Evolutionary conservation across 2,329 filamentous ascomycete species (phyloP), one percentile per base, ranked within the genome.

Genomic region (Amauroascus niger): DNA sequence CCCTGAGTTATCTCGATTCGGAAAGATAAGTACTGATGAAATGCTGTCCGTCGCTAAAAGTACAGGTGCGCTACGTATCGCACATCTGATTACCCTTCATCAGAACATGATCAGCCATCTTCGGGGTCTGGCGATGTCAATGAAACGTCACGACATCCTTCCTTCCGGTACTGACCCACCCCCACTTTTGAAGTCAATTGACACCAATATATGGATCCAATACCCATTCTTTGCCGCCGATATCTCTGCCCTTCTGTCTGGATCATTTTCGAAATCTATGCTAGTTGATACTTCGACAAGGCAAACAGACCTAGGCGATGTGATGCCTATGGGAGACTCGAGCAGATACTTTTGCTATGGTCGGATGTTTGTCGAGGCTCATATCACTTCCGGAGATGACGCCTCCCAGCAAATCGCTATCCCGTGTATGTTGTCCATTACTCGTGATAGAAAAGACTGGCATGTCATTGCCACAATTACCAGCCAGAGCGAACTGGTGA

Each of bases 101-200:
- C 75, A 82, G 53, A 72, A 71, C 2, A 71, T 89, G 7, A 63
- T 79, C 28, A 80, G 81, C 35, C 83, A 83, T 62, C 70, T 95
- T 58, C 83, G 81, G 56, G 87, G 90, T 57, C 69, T 95, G 37
- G 75, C 86, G 3, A 79, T 85, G 61, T 94, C 88, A 0, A 94
- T 95, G 85, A 84, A 86, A 67, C 78, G 87, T 50, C 94, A 94
- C 63, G 81, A 83, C 20, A 82, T 93, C 54, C 75, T 95, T 61
- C 84, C 88, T 0, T 74, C 76, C 1, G 67, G 75, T 49, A 79
- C 84, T 0, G 78, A 84, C 52, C 80, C 84, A 46, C 74, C 80
- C 0, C 78, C 49, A 41, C 74, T 90, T n/a, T 84, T 85, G 1
- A 86, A 88, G 62, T 82, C 83, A 1, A 82, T 91, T 57, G 86